Percentiles rank a stretch among this genome's conserved stretches.
These are phyloP conservation scores for Xylaria bambusicola DNA, from an alignment of 495 filamentous ascomycete species.

Conservation along the genomic window DNA sequence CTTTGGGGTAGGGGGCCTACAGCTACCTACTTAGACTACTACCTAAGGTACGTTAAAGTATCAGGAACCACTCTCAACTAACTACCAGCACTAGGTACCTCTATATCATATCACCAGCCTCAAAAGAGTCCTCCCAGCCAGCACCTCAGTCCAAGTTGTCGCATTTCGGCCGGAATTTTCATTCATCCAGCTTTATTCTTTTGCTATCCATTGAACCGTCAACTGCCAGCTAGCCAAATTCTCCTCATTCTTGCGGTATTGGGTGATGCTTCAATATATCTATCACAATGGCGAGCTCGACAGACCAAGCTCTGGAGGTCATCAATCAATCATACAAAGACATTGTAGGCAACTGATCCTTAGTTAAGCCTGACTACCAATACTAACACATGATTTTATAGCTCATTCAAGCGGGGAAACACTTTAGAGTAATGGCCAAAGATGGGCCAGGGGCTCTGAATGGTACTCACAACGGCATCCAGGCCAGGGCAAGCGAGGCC, in stretches of 20 bases:
- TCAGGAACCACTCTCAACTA: too few species aligned
- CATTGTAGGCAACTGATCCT: slow-evolving; percentile 39
- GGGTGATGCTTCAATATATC: neutral
- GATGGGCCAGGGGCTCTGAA: slow-evolving; percentile 38
- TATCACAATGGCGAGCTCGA: slow-evolving; percentile 38
- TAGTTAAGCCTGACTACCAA: neutral
- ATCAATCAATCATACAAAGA: slow-evolving; percentile 50
- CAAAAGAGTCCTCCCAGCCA: too few species aligned
- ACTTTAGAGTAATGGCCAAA: slow-evolving; percentile 41
- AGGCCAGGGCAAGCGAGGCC: slow-evolving; percentile 39
- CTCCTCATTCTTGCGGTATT: neutral
- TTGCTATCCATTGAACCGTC: neutral
- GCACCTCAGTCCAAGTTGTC: too few species aligned
- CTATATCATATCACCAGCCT: too few species aligned
- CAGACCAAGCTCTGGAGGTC: slow-evolving; percentile 40
- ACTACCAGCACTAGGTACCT: too few species aligned
- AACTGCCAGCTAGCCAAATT: neutral
- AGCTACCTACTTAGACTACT: neutral
- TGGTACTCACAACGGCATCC: slow-evolving; percentile 32
- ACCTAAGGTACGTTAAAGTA: too few species aligned
- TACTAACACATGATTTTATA: slow-evolving; percentile 27
- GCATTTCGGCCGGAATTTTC: too few species aligned
- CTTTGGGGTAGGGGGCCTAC: neutral
- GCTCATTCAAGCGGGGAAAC: slow-evolving; percentile 55
- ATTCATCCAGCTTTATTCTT: too few species aligned